Evolutionary conservation across 805 yeast species (phyloP).

Genomic region (Pichia membranifaciens): DNA sequence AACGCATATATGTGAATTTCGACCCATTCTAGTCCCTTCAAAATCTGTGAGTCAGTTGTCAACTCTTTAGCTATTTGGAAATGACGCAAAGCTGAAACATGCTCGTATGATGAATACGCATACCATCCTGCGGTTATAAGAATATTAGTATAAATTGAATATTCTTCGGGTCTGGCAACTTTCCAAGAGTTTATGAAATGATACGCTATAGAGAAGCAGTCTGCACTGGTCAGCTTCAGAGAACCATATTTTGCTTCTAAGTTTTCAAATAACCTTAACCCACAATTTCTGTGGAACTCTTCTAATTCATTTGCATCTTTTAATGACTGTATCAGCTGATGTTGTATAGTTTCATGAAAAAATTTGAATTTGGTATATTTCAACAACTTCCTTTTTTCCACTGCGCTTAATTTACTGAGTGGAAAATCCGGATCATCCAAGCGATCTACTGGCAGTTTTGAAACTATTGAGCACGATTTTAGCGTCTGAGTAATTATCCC

Average conservation of each 20-base stretch:
- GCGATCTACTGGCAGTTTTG: constrained; percentile 42
- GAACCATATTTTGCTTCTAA: constrained; percentile 5
- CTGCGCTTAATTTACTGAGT: constrained; percentile 19
- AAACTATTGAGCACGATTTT: constrained; percentile 36
- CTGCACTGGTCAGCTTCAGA: constrained; percentile 1
- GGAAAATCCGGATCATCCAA: constrained; percentile 22
- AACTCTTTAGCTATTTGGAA: constrained; percentile 33
- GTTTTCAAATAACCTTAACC: constrained; percentile 34
- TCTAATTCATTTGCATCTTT: constrained; percentile 25
- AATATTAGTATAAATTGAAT: constrained; percentile 32
- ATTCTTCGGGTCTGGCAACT: constrained; percentile 33
- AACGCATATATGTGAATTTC: constrained; percentile 30
- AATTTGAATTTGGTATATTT: constrained; percentile 34
- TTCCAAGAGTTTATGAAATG: constrained; percentile 35
- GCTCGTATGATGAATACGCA: constrained; percentile 40
- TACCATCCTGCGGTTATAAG: constrained; percentile 39
- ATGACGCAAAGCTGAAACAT: constrained; percentile 35
- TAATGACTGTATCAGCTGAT: constrained; percentile 28
- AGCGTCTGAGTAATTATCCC: constrained; percentile 32
- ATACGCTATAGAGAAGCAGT: constrained; percentile 34
- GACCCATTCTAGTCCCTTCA: constrained; percentile 27
- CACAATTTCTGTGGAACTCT: constrained; percentile 35
- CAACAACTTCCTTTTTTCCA: constrained; percentile 32
- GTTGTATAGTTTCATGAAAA: constrained; percentile 37
- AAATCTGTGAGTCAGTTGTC: constrained; percentile 19